Conservation (phyloP, 1,284 basidiomycete genomes). For the Cutaneotrichosporon dermatis region DNA sequence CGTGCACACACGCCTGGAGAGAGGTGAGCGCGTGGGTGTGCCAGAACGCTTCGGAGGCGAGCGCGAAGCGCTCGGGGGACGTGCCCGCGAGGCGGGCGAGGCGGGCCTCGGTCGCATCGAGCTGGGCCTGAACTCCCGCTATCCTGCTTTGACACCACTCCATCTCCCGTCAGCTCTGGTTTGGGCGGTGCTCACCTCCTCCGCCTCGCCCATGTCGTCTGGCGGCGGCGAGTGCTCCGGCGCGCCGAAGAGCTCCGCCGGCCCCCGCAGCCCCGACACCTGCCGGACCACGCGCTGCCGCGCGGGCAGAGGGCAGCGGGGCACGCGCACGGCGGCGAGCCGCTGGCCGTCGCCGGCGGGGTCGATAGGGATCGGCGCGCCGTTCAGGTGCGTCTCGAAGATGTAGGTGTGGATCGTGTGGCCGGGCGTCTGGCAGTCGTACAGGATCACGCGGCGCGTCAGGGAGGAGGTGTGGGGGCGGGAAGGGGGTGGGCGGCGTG, state of each 20-base stretch:
- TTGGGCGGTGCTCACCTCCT: not conserved
- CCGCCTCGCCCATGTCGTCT: not conserved
- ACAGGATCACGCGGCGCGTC: not conserved
- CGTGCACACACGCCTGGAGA: not conserved
- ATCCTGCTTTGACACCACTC: not conserved
- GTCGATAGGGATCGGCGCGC: not conserved
- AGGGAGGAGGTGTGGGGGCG: not conserved
- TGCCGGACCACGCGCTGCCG: not conserved
- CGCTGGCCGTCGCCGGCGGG: not conserved
- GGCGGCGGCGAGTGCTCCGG: not conserved
- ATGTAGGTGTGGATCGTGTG: not conserved
- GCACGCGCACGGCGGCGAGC: not conserved
- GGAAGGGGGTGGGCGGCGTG: not conserved
- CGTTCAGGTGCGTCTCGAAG: slow-evolving; percentile 1
- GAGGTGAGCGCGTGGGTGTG: not conserved
- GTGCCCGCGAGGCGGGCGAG: not conserved
- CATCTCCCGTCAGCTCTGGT: not conserved
- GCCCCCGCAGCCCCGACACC: not conserved
- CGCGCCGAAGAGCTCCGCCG: not conserved
- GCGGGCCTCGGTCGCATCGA: not conserved
- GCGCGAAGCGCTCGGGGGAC: too few relatives aligned
- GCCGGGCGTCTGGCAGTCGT: not conserved
- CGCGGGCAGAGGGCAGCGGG: not conserved
- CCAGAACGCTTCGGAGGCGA: not conserved
- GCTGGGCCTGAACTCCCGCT: not conserved